Percentiles rank a stretch among this genome's conserved stretches.
These are phyloP conservation scores for Dinochytrium kinnereticum DNA, from an alignment of 371 early-diverging fungal species.

Conservation along the genomic window DNA sequence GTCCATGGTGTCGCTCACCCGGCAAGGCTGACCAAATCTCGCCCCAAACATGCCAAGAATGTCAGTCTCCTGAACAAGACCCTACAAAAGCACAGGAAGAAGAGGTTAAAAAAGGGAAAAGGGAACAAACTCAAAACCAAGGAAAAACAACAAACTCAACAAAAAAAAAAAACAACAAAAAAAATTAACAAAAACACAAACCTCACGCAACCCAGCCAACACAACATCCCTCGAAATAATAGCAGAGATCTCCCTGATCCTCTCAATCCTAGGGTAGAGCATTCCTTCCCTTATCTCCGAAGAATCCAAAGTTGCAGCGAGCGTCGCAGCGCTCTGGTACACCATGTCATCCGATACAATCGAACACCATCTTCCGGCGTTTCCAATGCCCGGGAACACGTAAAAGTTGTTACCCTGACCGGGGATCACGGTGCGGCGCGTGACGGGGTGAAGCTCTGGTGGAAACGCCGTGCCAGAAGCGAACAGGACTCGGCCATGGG, in stretches of 20 bases:
- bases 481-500: slow-evolving; percentile 83
- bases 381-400: slow-evolving; percentile 83
- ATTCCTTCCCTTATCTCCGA: slow-evolving; percentile 68
- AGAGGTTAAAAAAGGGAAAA: neutral
- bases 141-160: too few relatives aligned
- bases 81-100: slow-evolving; percentile 4
- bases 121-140: too few relatives aligned
- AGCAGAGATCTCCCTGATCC: slow-evolving; percentile 75
- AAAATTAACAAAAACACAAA: neutral
- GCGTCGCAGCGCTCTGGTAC: slow-evolving; percentile 76
- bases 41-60: slow-evolving; percentile 22
- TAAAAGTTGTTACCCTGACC: slow-evolving; percentile 94
- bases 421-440: slow-evolving; percentile 62
- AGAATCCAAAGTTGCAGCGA: slow-evolving; percentile 73
- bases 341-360: slow-evolving; percentile 82
- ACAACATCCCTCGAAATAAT: slow-evolving; percentile 38
- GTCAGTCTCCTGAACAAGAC: slow-evolving; percentile 17
- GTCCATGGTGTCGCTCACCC: neutral
- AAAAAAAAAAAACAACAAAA: neutral
- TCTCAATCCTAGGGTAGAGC: slow-evolving; percentile 80
- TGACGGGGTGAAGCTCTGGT: slow-evolving; percentile 63
- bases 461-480: slow-evolving; percentile 95
- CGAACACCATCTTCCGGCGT: slow-evolving; percentile 71
- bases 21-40: neutral
- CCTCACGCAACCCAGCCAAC: slow-evolving; percentile 30